A percentile compares a stretch with the other conserved stretches of the same genome.
phyloP scores from a whole-genome alignment of 345 rosid species.

The Ceriops zippeliana region DNA sequence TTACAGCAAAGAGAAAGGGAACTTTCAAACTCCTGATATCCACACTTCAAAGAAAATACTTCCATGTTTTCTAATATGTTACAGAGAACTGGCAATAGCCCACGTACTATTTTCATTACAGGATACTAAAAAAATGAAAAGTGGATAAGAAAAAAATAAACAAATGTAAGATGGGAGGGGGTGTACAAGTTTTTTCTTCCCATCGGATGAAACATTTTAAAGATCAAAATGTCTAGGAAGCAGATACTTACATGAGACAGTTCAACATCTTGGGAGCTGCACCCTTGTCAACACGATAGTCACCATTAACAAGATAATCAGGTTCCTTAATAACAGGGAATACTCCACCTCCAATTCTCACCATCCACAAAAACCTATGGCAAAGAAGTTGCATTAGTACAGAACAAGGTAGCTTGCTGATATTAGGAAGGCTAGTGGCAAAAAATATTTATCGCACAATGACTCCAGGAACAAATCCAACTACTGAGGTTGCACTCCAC shows the following conservation, averaged over 20 bases:
- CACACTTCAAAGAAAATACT: not conserved
- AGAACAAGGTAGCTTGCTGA: not conserved
- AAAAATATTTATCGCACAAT: not conserved
- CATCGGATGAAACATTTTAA: not conserved
- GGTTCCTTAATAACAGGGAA: slow-evolving; percentile 97
- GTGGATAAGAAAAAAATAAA: too few relatives aligned
- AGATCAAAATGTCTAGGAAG: not conserved
- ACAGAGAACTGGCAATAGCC: too few relatives aligned
- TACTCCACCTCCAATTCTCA: slow-evolving; percentile 98
- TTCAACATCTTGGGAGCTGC: slow-evolving; percentile 98
- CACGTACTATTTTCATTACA: too few relatives aligned
- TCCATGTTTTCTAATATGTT: not conserved
- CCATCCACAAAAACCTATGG: slow-evolving; percentile 97
- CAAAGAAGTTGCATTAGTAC: slow-evolving; percentile 16
- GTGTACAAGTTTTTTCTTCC: not conserved
- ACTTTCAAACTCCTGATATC: not conserved
- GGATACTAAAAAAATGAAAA: not conserved
- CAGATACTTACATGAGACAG: slow-evolving; percentile 86
- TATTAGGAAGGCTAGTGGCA: not conserved
- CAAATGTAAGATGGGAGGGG: not conserved
- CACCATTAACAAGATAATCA: slow-evolving; percentile 96
- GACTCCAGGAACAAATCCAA: too few relatives aligned
- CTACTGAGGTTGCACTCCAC: too few relatives aligned
- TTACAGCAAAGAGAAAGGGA: not conserved
- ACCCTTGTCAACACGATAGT: slow-evolving; percentile 96